Percentiles rank a stretch among this genome's conserved stretches.
These are phyloP conservation scores for Ogataea nonfermentans DNA, from an alignment of 805 yeast species.

Conservation along the genomic window DNA sequence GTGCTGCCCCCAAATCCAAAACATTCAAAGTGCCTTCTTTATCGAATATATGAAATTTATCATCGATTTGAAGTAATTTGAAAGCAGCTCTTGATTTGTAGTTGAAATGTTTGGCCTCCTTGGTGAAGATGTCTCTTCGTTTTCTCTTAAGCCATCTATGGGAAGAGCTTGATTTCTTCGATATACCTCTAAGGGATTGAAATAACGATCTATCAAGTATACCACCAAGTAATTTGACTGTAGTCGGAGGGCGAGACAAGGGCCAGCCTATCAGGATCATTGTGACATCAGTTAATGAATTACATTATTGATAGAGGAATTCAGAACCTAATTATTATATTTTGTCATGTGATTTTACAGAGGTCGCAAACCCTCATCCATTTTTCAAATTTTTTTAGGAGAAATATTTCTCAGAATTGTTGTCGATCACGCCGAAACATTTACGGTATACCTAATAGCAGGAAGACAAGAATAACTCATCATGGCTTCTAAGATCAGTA, in stretches of 20 bases:
- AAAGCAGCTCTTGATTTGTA: conserved; percentile 87
- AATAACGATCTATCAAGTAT: background rate
- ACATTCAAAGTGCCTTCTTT: conserved; percentile 36
- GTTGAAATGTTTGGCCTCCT: conserved; percentile 61
- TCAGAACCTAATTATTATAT: background rate
- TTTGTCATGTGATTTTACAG: too few relatives aligned
- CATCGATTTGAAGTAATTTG: conserved; percentile 74
- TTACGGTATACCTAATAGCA: conserved; percentile 44
- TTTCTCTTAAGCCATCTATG: conserved; percentile 76
- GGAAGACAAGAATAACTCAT: conserved; percentile 66
- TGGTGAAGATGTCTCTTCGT: conserved; percentile 58
- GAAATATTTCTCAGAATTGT: conserved; percentile 10
- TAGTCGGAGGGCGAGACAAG: background rate
- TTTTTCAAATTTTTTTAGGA: conserved; percentile 1
- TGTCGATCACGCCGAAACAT: conserved; percentile 52
- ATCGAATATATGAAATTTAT: conserved; percentile 55
- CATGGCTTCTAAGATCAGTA: conserved; percentile 83
- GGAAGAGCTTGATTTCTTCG: conserved; percentile 46
- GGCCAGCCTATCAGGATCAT: too few relatives aligned
- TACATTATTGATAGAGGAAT: background rate
- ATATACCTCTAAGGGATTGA: background rate
- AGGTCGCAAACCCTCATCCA: background rate
- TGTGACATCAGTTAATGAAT: too few relatives aligned
- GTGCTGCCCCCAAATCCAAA: conserved; percentile 89
- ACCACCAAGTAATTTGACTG: background rate